These are phyloP conservation scores for Closterium sp. DNA, from an alignment of 139 green algal genomes.

Conservation along the genomic window DNA sequence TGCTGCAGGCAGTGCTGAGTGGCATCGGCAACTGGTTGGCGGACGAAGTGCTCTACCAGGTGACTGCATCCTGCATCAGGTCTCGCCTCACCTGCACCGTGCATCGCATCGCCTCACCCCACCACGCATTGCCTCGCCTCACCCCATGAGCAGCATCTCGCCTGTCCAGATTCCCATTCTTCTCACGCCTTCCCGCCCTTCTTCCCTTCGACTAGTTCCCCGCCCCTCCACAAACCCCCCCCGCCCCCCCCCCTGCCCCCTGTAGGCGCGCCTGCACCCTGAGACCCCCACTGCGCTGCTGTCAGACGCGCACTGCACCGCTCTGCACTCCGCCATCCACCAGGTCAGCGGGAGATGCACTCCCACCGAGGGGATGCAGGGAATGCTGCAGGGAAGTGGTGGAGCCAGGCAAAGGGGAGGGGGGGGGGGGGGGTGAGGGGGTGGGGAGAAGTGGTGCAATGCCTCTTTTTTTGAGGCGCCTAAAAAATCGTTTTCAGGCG, in stretches of 20 bases:
- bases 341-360: neutral
- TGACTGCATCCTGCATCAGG: conserved; percentile 53
- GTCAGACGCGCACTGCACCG: neutral
- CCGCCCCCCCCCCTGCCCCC: neutral
- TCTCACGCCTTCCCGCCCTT: neutral
- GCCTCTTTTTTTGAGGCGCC: no score
- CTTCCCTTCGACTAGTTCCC: neutral
- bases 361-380: neutral
- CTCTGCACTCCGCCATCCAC: neutral
- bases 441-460: no score
- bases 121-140: no score
- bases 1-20: conserved; percentile 59
- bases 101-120: no score
- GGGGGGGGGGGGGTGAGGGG: no score
- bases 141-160: no score
- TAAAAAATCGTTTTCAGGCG: no score
- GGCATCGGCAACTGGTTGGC: conserved; percentile 92
- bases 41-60: conserved; percentile 82
- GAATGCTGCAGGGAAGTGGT: neutral
- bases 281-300: neutral
- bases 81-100: no score
- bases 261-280: neutral
- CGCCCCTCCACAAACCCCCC: neutral
- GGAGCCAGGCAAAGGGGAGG: neutral
- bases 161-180: no score